phyloP scores from a whole-genome alignment of 352 stramenopile genomes.

The Globisporangium mamillatum region DNA sequence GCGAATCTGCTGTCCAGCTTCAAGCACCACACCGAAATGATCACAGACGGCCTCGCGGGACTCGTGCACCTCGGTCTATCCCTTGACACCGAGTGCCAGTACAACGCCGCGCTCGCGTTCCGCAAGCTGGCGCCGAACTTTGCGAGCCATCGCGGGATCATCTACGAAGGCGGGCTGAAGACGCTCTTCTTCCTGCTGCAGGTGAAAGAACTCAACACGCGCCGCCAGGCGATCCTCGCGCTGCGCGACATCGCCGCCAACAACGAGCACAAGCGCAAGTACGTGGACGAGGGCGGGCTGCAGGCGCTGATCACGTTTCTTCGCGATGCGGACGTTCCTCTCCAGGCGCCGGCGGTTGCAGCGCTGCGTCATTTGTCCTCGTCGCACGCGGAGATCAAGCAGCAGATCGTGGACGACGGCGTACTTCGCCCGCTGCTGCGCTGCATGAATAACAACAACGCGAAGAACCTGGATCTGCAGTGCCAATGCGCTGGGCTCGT shows the following conservation, averaged over 20 bases:
- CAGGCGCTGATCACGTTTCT: constrained; percentile 87
- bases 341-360: constrained; percentile 89
- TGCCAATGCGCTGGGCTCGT: constrained; percentile 92
- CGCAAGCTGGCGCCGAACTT: constrained; percentile 94
- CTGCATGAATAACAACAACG: constrained; percentile 72
- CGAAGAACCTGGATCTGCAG: constrained; percentile 88
- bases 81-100: constrained; percentile 92
- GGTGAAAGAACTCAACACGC: constrained; percentile 90
- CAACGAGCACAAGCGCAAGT: constrained; percentile 83
- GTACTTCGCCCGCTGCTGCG: constrained; percentile 83
- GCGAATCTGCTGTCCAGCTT: constrained; percentile 94
- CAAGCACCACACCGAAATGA: constrained; percentile 89
- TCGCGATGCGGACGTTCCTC: constrained; percentile 80
- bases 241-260: constrained; percentile 90
- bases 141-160: constrained; percentile 80
- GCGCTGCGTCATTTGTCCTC: constrained; percentile 90
- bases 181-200: constrained; percentile 91
- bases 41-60: constrained; percentile 86
- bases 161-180: constrained; percentile 88
- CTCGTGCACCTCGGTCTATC: constrained; percentile 90
- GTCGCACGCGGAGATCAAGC: constrained; percentile 81
- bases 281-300: constrained; percentile 87
- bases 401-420: constrained; percentile 78
- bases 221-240: constrained; percentile 86
- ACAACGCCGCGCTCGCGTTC: constrained; percentile 92